These are phyloP conservation scores for Domatiomyces catenatus DNA, from an alignment of 2,329 filamentous ascomycete species.

Conservation along the genomic window DNA sequence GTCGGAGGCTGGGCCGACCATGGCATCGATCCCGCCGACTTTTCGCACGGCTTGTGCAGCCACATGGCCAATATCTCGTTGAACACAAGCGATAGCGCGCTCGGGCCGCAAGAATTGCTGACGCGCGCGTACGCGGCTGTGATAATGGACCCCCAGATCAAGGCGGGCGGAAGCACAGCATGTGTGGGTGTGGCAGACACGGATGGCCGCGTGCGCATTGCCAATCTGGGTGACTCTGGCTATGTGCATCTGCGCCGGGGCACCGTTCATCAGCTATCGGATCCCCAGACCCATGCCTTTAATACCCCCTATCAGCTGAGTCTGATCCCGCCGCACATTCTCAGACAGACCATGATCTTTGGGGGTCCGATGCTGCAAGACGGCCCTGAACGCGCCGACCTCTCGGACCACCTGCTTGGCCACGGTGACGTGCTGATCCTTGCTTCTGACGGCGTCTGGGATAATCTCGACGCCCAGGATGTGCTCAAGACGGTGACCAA, in stretches of 20 bases:
- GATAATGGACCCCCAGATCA: conserved; percentile 55
- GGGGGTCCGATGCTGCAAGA: conserved; percentile 71
- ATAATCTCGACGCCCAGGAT: conserved; percentile 86
- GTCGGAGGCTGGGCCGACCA: conserved; percentile 92
- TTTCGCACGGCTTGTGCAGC: conserved; percentile 83
- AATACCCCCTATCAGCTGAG: conserved; percentile 95
- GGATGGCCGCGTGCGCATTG: conserved; percentile 65
- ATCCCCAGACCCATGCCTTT: conserved; percentile 87
- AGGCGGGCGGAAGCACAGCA: conserved; percentile 80
- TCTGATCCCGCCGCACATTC: conserved; percentile 65
- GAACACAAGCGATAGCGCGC: conserved; percentile 19
- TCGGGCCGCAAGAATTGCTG: conserved; percentile 54
- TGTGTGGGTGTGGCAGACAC: conserved; percentile 65
- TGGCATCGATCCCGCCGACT: conserved; percentile 85
- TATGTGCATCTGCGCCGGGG: conserved; percentile 77
- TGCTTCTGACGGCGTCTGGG: conserved; percentile 88
- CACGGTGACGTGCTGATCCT: conserved; percentile 91
- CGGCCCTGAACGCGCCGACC: conserved; percentile 65
- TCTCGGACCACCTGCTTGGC: conserved; percentile 58
- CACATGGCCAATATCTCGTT: conserved; percentile 67
- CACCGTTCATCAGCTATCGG: conserved; percentile 67
- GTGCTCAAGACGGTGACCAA: conserved; percentile 64
- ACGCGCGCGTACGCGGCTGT: conserved; percentile 73
- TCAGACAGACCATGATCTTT: conserved; percentile 66
- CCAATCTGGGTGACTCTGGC: conserved; percentile 90